Evolutionary conservation across 2,329 filamentous ascomycete genomes (phyloP).

Genomic region (Tolypocladium endophyticum): DNA sequence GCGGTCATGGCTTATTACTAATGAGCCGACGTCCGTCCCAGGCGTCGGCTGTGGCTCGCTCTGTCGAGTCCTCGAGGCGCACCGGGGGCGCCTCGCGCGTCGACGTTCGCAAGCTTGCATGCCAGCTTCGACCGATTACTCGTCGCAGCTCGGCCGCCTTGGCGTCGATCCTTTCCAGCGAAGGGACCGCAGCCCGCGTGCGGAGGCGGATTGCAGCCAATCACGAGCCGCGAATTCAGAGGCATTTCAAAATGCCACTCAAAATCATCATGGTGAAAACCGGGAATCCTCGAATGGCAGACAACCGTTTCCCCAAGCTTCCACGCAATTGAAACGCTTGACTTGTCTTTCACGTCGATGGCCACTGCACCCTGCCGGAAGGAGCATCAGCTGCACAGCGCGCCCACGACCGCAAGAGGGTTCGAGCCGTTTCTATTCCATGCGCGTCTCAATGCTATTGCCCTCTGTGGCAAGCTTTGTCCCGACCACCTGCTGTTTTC

Average conservation of each 20-base stretch:
- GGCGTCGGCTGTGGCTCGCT: background rate
- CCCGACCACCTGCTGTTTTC: background rate
- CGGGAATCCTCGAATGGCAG: background rate
- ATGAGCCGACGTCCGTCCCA: background rate
- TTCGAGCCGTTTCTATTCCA: background rate
- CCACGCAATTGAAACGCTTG: background rate
- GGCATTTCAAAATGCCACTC: background rate
- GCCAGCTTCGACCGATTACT: background rate
- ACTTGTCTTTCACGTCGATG: background rate
- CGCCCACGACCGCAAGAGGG: no score
- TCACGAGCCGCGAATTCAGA: background rate
- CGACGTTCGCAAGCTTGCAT: background rate
- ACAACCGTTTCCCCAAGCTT: background rate
- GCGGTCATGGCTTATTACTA: background rate
- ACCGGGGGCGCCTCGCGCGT: no score
- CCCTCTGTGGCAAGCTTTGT: background rate
- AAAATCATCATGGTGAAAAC: background rate
- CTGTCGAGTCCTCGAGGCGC: background rate
- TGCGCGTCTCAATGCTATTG: background rate
- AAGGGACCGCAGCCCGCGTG: background rate
- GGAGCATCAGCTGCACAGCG: background rate
- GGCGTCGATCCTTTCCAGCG: background rate
- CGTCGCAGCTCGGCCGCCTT: background rate
- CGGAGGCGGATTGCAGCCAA: background rate
- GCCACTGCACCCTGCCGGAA: background rate